Percentiles rank a stretch among this genome's conserved stretches.
These are phyloP conservation scores for Lagenidium giganteum DNA, from an alignment of 352 stramenopile species.

Conservation along the genomic window DNA sequence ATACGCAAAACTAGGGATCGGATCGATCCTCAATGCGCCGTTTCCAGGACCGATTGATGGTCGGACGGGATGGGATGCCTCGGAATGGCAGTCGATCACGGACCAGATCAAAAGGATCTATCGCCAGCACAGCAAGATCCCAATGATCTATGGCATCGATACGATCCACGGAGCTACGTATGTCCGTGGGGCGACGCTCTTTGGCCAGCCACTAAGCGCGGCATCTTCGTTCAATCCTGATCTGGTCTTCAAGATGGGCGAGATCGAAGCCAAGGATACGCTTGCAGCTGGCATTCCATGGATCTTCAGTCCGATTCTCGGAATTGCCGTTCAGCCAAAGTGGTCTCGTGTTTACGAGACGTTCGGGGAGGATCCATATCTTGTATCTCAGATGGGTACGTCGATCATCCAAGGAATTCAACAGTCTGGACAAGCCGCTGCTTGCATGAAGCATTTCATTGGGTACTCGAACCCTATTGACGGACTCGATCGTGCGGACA, in stretches of 20 bases:
- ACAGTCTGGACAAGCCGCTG: constrained; percentile 45
- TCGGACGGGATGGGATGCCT: constrained; percentile 57
- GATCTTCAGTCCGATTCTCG: constrained; percentile 89
- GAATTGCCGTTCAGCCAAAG: constrained; percentile 69
- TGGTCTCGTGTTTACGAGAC: constrained; percentile 92
- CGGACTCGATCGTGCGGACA: constrained; percentile 70
- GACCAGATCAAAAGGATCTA: constrained; percentile 74
- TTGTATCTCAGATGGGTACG: constrained; percentile 65
- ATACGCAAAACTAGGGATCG: constrained; percentile 74
- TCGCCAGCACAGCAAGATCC: constrained; percentile 40
- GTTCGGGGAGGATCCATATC: constrained; percentile 88
- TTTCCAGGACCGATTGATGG: constrained; percentile 42
- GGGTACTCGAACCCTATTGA: constrained; percentile 67
- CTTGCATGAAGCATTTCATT: constrained; percentile 90
- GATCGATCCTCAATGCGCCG: constrained; percentile 84
- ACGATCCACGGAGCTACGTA: constrained; percentile 90
- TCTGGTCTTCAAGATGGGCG: constrained; percentile 64
- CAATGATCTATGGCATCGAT: constrained; percentile 87
- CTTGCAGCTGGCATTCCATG: constrained; percentile 84
- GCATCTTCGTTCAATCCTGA: constrained; percentile 86
- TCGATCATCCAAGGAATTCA: constrained; percentile 83
- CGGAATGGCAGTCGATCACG: constrained; percentile 59
- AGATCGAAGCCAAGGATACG: constrained; percentile 82
- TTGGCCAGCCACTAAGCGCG: constrained; percentile 83
- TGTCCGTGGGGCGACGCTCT: constrained; percentile 74